Conservation (phyloP, 108 stramenopile genomes). For the Schizochytrium sp. region DNA sequence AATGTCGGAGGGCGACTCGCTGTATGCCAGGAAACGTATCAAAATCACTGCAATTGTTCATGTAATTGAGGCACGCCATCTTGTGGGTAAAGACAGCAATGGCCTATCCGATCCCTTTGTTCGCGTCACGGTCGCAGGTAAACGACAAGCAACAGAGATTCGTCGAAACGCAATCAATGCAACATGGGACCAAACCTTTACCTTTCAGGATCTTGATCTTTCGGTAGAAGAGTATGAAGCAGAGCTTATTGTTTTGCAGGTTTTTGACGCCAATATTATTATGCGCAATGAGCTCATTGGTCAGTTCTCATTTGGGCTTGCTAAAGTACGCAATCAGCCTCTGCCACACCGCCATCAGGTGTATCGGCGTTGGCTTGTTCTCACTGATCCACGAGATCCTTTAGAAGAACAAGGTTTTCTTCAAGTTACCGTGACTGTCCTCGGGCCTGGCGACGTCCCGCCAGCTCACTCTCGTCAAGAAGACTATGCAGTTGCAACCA, state of each 20-base stretch:
- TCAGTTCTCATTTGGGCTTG: slow-evolving; percentile 18
- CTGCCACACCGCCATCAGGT: slow-evolving; percentile 35
- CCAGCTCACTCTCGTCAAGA: slow-evolving; percentile 36
- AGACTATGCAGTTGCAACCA: neutral
- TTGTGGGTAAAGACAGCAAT: slow-evolving; percentile 45
- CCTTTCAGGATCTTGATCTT: slow-evolving; percentile 35
- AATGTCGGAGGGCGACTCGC: slow-evolving; percentile 15
- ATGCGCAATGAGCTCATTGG: slow-evolving; percentile 58
- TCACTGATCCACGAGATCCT: slow-evolving; percentile 34
- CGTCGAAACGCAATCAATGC: slow-evolving; percentile 57
- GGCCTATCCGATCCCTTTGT: slow-evolving; percentile 49
- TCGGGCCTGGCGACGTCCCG: slow-evolving; percentile 31
- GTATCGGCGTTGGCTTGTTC: slow-evolving; percentile 29
- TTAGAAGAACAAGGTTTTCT: slow-evolving; percentile 49
- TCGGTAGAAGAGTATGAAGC: slow-evolving; percentile 25
- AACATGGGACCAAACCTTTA: slow-evolving; percentile 40
- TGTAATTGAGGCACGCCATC: slow-evolving; percentile 49
- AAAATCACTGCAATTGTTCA: slow-evolving; percentile 21
- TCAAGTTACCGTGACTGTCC: slow-evolving; percentile 10
- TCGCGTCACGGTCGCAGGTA: slow-evolving; percentile 37
- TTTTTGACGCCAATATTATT: slow-evolving; percentile 46
- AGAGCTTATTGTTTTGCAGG: slow-evolving; percentile 42
- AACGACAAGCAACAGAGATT: slow-evolving; percentile 47
- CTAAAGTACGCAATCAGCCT: slow-evolving; percentile 31
- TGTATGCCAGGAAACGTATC: neutral